Percentiles rank a stretch among this genome's conserved stretches.
Conservation (phyloP, 2,329 filamentous ascomycete species). For the Hirsutella minnesotensis region DNA sequence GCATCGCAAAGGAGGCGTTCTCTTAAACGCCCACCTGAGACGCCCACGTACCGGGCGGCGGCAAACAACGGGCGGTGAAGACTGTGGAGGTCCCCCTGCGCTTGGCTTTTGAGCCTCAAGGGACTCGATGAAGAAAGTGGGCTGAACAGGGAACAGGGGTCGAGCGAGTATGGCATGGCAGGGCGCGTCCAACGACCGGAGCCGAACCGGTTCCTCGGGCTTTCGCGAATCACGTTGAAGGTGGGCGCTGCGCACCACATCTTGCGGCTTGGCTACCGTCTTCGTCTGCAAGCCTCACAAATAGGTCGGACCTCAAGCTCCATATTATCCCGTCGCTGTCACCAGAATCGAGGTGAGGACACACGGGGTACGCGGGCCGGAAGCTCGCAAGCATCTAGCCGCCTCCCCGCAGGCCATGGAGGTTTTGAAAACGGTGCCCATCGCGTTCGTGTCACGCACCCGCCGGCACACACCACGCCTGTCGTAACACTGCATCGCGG, state of each 20-base stretch:
- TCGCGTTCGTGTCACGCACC: too few species aligned
- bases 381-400: background rate
- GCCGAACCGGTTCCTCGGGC: background rate
- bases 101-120: background rate
- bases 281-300: background rate
- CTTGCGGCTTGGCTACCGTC: background rate
- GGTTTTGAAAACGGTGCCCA: too few species aligned
- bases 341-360: too few species aligned
- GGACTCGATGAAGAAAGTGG: background rate
- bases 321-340: too few species aligned
- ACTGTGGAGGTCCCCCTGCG: background rate
- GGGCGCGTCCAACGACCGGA: background rate
- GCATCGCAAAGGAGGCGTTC: too few species aligned
- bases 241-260: background rate
- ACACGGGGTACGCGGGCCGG: background rate
- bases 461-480: background rate
- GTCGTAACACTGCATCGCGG: background rate
- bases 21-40: too few species aligned
- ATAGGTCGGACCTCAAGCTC: background rate
- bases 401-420: background rate
- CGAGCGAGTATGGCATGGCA: background rate
- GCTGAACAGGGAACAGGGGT: background rate
- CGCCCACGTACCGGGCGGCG: too few species aligned
- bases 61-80: too few species aligned
- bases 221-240: background rate